phyloP scores from a whole-genome alignment of 225 moss, liverwort and hornwort genomes.

The Sphagnum contortum region DNA sequence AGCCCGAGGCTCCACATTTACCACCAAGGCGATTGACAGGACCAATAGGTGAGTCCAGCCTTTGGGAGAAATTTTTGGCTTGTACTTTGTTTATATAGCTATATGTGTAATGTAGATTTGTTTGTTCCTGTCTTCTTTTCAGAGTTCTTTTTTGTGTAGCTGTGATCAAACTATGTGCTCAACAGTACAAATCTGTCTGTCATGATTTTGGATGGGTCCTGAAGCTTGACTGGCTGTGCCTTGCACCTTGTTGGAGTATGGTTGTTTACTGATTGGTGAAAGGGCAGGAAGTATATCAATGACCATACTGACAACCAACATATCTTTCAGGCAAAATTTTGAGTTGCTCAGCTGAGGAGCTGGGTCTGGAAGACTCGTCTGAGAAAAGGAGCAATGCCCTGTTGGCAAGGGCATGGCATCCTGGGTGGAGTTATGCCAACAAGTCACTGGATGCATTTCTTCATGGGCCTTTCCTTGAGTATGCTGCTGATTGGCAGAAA shows the following conservation, averaged over 20 bases:
- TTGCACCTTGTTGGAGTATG: too few relatives aligned
- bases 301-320: too few relatives aligned
- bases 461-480: constrained; percentile 29
- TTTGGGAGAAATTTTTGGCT: neutral
- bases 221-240: too few relatives aligned
- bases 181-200: too few relatives aligned
- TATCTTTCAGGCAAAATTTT: constrained; percentile 11
- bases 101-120: too few relatives aligned
- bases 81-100: too few relatives aligned
- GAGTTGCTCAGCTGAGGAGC: constrained; percentile 19
- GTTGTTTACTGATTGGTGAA: too few relatives aligned
- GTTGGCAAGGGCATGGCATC: constrained; percentile 39
- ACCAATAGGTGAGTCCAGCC: constrained; percentile 12
- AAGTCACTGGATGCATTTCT: constrained; percentile 32
- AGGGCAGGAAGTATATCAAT: too few relatives aligned
- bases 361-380: constrained; percentile 35
- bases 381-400: constrained; percentile 52
- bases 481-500: constrained; percentile 34
- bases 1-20: constrained; percentile 41
- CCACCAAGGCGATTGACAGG: constrained; percentile 33
- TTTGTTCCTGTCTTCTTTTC: too few relatives aligned
- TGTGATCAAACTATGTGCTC: neutral
- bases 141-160: neutral
- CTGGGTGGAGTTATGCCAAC: constrained; percentile 44
- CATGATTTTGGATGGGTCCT: too few relatives aligned